phyloP scores from a whole-genome alignment of 2,329 filamentous ascomycete species.

The Aciculosporium take region DNA sequence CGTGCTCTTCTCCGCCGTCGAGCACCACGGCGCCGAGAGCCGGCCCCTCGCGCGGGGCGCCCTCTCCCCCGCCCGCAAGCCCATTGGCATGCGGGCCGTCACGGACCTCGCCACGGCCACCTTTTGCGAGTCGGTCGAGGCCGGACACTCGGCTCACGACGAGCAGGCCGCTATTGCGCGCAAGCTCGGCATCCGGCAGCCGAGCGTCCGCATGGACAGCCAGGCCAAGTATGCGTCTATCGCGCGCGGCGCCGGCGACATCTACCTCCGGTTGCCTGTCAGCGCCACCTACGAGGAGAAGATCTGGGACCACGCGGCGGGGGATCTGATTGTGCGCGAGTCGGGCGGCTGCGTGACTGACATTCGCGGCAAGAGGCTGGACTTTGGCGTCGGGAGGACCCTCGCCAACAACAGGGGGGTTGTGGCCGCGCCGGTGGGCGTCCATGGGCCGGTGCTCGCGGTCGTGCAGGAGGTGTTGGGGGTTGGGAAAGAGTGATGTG shows the following conservation, averaged over 20 bases:
- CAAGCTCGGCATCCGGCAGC: slow-evolving; percentile 72
- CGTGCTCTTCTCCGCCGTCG: slow-evolving; percentile 75
- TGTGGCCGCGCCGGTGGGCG: slow-evolving; percentile 65
- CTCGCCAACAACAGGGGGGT: slow-evolving; percentile 86
- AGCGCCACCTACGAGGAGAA: slow-evolving; percentile 89
- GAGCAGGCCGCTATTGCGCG: slow-evolving; percentile 71
- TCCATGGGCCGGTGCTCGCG: slow-evolving; percentile 63
- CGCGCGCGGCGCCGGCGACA: slow-evolving; percentile 81
- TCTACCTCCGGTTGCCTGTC: slow-evolving; percentile 82
- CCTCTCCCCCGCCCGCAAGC: slow-evolving; percentile 34
- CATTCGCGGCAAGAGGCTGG: slow-evolving; percentile 66
- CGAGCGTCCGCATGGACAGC: slow-evolving; percentile 92
- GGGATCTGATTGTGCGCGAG: slow-evolving; percentile 86
- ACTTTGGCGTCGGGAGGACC: slow-evolving; percentile 79
- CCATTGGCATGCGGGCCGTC: slow-evolving; percentile 69
- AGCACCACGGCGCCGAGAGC: slow-evolving; percentile 66
- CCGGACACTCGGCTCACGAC: slow-evolving; percentile 77
- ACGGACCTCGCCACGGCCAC: slow-evolving; percentile 63
- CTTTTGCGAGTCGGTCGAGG: slow-evolving; percentile 95
- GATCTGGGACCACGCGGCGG: slow-evolving; percentile 98
- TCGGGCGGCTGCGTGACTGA: slow-evolving; percentile 88
- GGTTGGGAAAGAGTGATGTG: slow-evolving; percentile 11
- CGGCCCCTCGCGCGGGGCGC: slow-evolving; percentile 46
- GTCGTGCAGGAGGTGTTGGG: slow-evolving; percentile 69
- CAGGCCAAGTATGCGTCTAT: slow-evolving; percentile 97